Evolutionary conservation across 2,329 filamentous ascomycete species (phyloP).

Genomic region (Mycocentrospora acerina): DNA sequence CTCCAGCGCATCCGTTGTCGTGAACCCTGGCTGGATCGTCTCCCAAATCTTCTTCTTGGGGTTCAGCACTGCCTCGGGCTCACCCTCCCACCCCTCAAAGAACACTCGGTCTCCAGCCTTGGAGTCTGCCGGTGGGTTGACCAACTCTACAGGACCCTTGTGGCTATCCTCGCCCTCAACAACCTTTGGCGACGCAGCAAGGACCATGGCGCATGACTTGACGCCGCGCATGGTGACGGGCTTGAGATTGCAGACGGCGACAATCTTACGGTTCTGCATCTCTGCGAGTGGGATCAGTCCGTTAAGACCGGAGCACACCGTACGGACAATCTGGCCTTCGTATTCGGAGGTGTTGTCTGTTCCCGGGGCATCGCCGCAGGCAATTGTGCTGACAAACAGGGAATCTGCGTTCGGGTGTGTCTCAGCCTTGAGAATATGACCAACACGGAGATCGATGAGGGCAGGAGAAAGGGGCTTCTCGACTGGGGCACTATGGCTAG

Average conservation of each 20-base stretch:
- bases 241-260: slow-evolving; percentile 97
- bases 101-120: slow-evolving; percentile 84
- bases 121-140: slow-evolving; percentile 75
- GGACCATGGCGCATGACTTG: slow-evolving; percentile 82
- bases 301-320: slow-evolving; percentile 95
- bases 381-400: slow-evolving; percentile 92
- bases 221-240: slow-evolving; percentile 98
- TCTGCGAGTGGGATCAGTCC: slow-evolving; percentile 88
- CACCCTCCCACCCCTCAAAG: slow-evolving; percentile 93
- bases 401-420: slow-evolving; percentile 97
- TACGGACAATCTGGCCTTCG: slow-evolving; percentile 88
- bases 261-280: slow-evolving; percentile 94
- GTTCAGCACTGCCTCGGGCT: slow-evolving; percentile 91
- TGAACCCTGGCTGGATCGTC: slow-evolving; percentile 93
- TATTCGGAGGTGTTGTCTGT: slow-evolving; percentile 88
- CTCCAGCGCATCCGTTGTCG: slow-evolving; percentile 76
- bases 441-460: slow-evolving; percentile 92
- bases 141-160: slow-evolving; percentile 90
- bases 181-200: slow-evolving; percentile 84
- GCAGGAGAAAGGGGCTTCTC: slow-evolving; percentile 78
- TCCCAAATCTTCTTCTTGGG: slow-evolving; percentile 99
- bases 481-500: slow-evolving; percentile 51
- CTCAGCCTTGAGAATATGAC: slow-evolving; percentile 94
- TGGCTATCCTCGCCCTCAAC: slow-evolving; percentile 81
- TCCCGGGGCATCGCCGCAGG: slow-evolving; percentile 83